phyloP scores from a whole-genome alignment of 305 asterid species.

The Fraxinus dipetala region DNA sequence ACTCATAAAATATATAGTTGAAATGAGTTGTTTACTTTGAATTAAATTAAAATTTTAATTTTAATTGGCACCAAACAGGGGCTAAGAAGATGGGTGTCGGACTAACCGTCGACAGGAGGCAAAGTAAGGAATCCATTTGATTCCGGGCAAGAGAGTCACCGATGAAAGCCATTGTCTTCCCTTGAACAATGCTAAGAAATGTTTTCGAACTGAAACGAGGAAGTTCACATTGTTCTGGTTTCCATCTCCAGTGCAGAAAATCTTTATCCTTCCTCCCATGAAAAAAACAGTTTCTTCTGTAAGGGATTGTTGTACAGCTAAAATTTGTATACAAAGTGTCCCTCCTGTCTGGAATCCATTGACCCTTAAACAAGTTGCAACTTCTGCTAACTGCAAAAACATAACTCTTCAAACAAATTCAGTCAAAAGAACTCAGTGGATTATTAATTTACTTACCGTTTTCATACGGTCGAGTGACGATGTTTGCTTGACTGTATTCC shows the following conservation, averaged over 20 bases:
- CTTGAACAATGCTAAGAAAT: slow-evolving; percentile 42
- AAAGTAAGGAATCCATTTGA: slow-evolving; percentile 73
- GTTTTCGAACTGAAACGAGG: slow-evolving; percentile 41
- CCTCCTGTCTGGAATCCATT: slow-evolving; percentile 46
- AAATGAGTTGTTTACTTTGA: too few species aligned
- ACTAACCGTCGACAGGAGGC: slow-evolving; percentile 66
- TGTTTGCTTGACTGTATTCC: slow-evolving; percentile 1
- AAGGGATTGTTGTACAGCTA: slow-evolving; percentile 59
- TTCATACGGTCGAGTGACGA: background rate
- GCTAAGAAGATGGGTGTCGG: background rate
- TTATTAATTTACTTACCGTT: slow-evolving; percentile 3
- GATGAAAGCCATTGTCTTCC: slow-evolving; percentile 64
- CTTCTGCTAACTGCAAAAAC: slow-evolving; percentile 12
- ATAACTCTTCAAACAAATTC: background rate
- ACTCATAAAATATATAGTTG: too few species aligned
- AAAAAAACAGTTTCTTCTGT: slow-evolving; percentile 48
- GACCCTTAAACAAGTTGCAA: slow-evolving; percentile 55
- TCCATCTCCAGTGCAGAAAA: slow-evolving; percentile 76
- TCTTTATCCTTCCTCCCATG: slow-evolving; percentile 58
- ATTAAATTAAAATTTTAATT: too few species aligned
- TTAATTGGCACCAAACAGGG: too few species aligned
- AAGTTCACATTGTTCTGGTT: slow-evolving; percentile 56
- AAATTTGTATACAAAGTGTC: slow-evolving; percentile 43
- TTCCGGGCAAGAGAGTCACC: slow-evolving; percentile 75
- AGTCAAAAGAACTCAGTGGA: background rate